Evolutionary conservation across 2,329 filamentous ascomycete species (phyloP), one percentile per base, ranked within the genome.

Genomic region (Monascus ruber): DNA sequence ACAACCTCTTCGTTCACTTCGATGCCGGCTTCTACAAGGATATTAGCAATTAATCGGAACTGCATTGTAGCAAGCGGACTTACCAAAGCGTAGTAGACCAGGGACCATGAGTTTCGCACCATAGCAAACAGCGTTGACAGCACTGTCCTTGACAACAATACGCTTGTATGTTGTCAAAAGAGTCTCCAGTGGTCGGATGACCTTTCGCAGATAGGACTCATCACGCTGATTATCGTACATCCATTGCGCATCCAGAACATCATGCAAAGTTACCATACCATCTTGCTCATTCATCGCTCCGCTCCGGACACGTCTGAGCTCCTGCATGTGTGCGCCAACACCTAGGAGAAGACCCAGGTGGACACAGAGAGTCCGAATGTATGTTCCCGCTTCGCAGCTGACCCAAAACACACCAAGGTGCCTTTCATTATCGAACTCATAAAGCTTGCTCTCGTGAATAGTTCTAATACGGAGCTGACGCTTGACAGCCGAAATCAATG

Each of bases 371-470:
- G 91, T 98, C 73, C 91, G 85, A 63, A 98, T 96, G 67, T 98
- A 98, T 48, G 91, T 98, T 63, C 91, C 91, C 42, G 87, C 91
- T 70, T 98, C 91, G 68, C 91, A 98, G 69, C 86, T 94, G 54
- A 96, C 91, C 89, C 91, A 96, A 77, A 98, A 98, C 41, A 96
- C 89, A 65, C 85, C 91, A 31, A 98, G 77, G 65, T 96, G 88
- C 55, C 91, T 81, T 58, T 96, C 89, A 61, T 98, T 96, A 72
- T 98, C 91, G 62, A 96, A 98, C 72, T 98, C 91, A 61, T 86
- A 73, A 40, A 96, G 74, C 72, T 93, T 94, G 77, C 83, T 93
- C 70, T 96, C 87, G 72, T 96, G 84, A 54, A 98, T 94, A 47
- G 89, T 95, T 68, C 91, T 81, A 67, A 98, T 94, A 76, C 91